Percentiles rank a stretch among this genome's conserved stretches.
Conservation (phyloP, 73 alveolate genomes). For the Diophrys appendiculata region DNA sequence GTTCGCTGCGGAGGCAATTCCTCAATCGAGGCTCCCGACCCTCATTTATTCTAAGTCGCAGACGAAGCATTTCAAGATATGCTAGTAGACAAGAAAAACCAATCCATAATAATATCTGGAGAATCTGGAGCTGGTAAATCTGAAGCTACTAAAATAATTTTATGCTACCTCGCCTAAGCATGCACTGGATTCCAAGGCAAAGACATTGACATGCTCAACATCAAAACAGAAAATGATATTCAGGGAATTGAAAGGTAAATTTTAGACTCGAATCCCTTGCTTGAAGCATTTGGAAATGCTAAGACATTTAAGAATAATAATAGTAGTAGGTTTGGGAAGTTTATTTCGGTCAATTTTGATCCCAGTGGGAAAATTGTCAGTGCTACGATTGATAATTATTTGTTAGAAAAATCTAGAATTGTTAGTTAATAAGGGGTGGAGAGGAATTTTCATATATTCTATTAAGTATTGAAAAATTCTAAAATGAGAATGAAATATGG, state of each 20-base stretch:
- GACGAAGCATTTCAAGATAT: constrained; percentile 86
- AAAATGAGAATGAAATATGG: constrained; percentile 57
- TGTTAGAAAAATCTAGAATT: constrained; percentile 88
- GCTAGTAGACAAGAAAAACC: constrained; percentile 77
- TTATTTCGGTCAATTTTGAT: constrained; percentile 92
- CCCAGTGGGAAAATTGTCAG: constrained; percentile 81
- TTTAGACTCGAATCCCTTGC: constrained; percentile 95
- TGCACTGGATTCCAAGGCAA: constrained; percentile 28
- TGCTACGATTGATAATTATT: constrained; percentile 86
- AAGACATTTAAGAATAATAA: constrained; percentile 90
- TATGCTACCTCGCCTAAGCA: constrained; percentile 83
- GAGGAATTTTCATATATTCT: constrained; percentile 92
- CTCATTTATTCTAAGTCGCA: constrained; percentile 93
- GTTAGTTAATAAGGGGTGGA: constrained; percentile 78
- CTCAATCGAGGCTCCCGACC: constrained; percentile 60
- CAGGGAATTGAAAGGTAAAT: constrained; percentile 93
- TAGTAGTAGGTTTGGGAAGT: constrained; percentile 97
- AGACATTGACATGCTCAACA: constrained; percentile 45
- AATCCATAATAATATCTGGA: constrained; percentile 93
- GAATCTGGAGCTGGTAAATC: constrained; percentile 99
- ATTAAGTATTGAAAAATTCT: constrained; percentile 69
- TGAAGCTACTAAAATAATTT: constrained; percentile 92
- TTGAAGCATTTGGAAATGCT: constrained; percentile 99
- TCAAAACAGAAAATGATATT: constrained; percentile 47
- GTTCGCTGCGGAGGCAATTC: constrained; percentile 43